These are phyloP conservation scores for Dendrothele bispora DNA, from an alignment of 768 basidiomycete species.

Conservation along the genomic window DNA sequence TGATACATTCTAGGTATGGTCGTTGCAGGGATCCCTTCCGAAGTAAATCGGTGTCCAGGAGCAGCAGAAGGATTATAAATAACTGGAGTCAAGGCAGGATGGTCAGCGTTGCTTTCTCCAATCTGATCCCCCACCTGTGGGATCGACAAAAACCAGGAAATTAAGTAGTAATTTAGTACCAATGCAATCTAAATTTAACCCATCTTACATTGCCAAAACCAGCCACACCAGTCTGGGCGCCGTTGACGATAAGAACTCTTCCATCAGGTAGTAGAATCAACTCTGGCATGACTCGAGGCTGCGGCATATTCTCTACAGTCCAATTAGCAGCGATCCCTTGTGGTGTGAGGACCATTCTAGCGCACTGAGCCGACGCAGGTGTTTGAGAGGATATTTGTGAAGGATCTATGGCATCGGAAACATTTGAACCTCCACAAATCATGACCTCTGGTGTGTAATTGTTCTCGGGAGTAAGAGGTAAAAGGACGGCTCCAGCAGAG, in stretches of 20 bases:
- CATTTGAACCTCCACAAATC: constrained; percentile 44
- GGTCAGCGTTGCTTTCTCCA: constrained; percentile 37
- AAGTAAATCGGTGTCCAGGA: constrained; percentile 28
- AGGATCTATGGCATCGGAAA: constrained; percentile 28
- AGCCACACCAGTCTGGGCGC: constrained; percentile 41
- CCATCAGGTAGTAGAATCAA: constrained; percentile 40
- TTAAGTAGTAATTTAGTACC: neutral
- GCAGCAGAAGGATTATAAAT: constrained; percentile 31
- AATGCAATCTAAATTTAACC: neutral
- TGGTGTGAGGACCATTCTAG: constrained; percentile 38
- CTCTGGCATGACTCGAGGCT: constrained; percentile 38
- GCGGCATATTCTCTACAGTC: constrained; percentile 44
- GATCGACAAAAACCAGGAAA: neutral
- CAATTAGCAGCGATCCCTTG: constrained; percentile 44
- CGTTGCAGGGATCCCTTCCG: constrained; percentile 27
- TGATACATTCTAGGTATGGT: constrained; percentile 34
- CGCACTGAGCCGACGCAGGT: constrained; percentile 44
- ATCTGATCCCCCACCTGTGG: constrained; percentile 23
- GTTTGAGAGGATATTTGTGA: constrained; percentile 33
- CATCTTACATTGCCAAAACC: constrained; percentile 30
- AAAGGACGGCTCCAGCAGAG: constrained; percentile 36
- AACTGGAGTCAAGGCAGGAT: constrained; percentile 31
- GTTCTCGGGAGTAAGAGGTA: constrained; percentile 35
- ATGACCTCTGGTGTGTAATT: constrained; percentile 44
- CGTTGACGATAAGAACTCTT: constrained; percentile 41